Percentiles rank a stretch among this genome's conserved stretches.
Conservation (phyloP, 768 basidiomycete species). For the Jaapia argillacea region DNA sequence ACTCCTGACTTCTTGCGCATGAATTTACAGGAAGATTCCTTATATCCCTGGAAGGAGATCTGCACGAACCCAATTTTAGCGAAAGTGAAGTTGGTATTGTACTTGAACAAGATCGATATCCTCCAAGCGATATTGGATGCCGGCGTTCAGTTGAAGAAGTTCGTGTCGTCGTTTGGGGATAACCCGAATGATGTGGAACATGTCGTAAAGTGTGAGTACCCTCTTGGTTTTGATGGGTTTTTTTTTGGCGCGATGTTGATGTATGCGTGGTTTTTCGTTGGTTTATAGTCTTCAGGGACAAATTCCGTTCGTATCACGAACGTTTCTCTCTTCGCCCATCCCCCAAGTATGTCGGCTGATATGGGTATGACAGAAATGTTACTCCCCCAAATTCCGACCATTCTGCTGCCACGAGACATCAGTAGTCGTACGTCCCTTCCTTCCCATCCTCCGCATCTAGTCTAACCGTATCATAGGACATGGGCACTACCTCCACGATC, state of each 20-base stretch:
- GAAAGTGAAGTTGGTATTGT: conserved; percentile 54
- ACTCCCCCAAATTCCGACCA: conserved; percentile 45
- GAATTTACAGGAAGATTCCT: conserved; percentile 50
- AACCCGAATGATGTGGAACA: conserved; percentile 44
- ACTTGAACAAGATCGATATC: conserved; percentile 72
- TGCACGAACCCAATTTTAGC: conserved; percentile 54
- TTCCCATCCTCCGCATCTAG: not conserved
- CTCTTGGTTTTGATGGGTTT: too few relatives aligned
- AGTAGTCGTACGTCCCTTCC: conserved; percentile 52
- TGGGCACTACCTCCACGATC: conserved; percentile 25
- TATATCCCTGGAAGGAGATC: conserved; percentile 60
- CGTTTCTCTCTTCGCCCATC: conserved; percentile 7
- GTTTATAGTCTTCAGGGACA: conserved; percentile 53
- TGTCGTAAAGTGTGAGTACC: conserved; percentile 62
- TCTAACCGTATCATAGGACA: conserved; percentile 20
- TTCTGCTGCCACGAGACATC: conserved; percentile 67
- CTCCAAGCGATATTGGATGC: conserved; percentile 42
- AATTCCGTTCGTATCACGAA: conserved; percentile 55
- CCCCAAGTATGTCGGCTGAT: not conserved
- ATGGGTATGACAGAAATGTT: conserved; percentile 35
- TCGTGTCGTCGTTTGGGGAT: conserved; percentile 53
- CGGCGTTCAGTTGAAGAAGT: conserved; percentile 45
- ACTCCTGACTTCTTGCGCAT: not conserved
- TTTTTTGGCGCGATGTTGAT: too few relatives aligned
- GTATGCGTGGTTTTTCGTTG: not conserved